Evolutionary conservation across 208 protist species (phyloP), one percentile per base, ranked within the genome.

Genomic region (Wallacemonas sp.): DNA sequence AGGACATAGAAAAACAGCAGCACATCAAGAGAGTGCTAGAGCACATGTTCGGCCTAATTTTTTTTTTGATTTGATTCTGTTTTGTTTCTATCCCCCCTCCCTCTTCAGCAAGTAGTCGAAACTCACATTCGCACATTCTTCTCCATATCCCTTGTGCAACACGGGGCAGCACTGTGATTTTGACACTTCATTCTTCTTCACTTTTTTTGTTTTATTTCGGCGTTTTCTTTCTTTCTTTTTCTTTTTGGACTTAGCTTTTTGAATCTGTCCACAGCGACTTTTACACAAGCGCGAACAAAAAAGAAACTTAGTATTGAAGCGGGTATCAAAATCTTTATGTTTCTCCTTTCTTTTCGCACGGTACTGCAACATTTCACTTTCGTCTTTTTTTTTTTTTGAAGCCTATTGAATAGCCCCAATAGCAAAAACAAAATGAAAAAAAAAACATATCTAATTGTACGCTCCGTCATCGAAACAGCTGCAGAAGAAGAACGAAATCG

Each of bases 201-300:
- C 36, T 63, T 44, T n/a, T 28, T 53, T 56, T 6, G 62, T 49
- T 31, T 49, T 51, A 39, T 56, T 49, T 6, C 22, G 44, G 22
- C 15, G 5, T 27, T 45, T 49, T 19, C 24, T 44, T 17, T 62
- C 36, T 62, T 24, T 36, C 6, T 41, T 14, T 41, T 41, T 14
- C 14, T 41, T 6, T 41, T 41, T 41, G 6, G 9, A 41, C 14
- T 14, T 41, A 14, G 36, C 36, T 14, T 6, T 17, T 14, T 41
- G 9, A 41, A 14, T 41, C 6, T 17, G 36, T 17, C n/a, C n/a
- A n/a, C n/a, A n/a, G n/a, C n/a, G n/a, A n/a, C n/a, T n/a, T n/a
- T n/a, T n/a, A n/a, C n/a, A n/a, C n/a, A n/a, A n/a, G n/a, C n/a
- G n/a, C n/a, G n/a, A n/a, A n/a, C n/a, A n/a, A n/a, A n/a, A n/a